phyloP scores from a whole-genome alignment of 1,284 basidiomycete genomes.

The Phaffia rhodozyma region DNA sequence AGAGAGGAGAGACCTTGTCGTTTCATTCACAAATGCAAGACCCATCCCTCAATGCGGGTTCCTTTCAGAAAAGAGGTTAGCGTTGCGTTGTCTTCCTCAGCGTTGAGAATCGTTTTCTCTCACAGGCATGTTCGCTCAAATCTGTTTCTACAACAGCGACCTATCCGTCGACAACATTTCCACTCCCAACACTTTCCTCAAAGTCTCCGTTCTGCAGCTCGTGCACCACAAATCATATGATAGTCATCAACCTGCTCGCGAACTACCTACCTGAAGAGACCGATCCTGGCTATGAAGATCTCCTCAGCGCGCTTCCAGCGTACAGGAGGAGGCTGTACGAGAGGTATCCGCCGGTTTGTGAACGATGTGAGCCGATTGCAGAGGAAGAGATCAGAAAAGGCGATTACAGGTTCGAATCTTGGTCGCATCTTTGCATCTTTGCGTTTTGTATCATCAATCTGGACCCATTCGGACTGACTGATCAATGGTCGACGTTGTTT shows the following conservation, averaged over 20 bases:
- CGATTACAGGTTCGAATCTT: constrained; percentile 46
- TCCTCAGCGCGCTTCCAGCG: constrained; percentile 50
- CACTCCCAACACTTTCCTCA: constrained; percentile 6
- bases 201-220: constrained; percentile 59
- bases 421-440: not conserved
- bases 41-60: constrained; percentile 51
- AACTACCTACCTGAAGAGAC: constrained; percentile 63
- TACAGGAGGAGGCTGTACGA: constrained; percentile 61
- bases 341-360: constrained; percentile 77
- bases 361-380: constrained; percentile 56
- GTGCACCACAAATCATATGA: constrained; percentile 79
- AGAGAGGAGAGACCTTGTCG: constrained; percentile 57
- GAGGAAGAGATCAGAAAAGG: constrained; percentile 64
- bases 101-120: constrained; percentile 50
- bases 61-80: constrained; percentile 59
- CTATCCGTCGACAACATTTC: constrained; percentile 17
- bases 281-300: constrained; percentile 54
- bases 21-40: constrained; percentile 81
- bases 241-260: constrained; percentile 70
- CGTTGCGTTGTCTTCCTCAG: not conserved
- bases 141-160: constrained; percentile 3
- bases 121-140: not conserved
- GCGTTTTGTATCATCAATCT: constrained; percentile 64
- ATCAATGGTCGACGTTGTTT: constrained; percentile 23
- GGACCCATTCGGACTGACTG: constrained; percentile 29